Evolutionary conservation across 106 monocot species (phyloP), one percentile per base, ranked within the genome.

Genomic region (Dioscorea alata): DNA sequence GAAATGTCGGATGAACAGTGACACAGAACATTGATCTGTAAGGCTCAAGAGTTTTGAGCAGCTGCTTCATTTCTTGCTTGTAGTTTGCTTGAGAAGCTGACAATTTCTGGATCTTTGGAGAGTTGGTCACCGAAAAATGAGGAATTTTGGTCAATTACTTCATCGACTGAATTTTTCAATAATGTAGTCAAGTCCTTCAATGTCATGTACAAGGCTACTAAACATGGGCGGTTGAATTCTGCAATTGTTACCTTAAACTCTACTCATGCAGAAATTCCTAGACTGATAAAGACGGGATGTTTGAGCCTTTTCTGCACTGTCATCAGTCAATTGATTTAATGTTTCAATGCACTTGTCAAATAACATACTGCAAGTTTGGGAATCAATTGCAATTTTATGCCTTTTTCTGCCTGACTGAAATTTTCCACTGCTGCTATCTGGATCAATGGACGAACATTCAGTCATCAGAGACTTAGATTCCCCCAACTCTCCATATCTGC

Each of bases 381-480:
- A 48, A 23, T 33, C 67, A 25, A 66, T n/a, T 65, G 20, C 69
- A 70, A 15, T 31, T 70, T 72, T 85, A 31, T 69, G 71, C 67
- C 78, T 89, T 87, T 87, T 85, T 33, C 52, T 78, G 23, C 74
- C 69, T 3, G 78, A 67, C 12, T 81, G 79, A 12, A 82, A 22
- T 33, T 79, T 83, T 61, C 60, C 69, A 68, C 86, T 86, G 69
- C 70, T 90, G 28, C 79, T 74, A 74, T 90, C 90, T 50, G 92
- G 90, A 71, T 76, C 90, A 4, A 87, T 63, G 52, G 99, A 99
- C 13, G 89, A 93, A 54, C 83, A 89, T 10, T 92, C 90, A 42
- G 99, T 99, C 84, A 88, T 99, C 33, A 83, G 89, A 65, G 99
- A 99, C 75, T 85, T 92, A 49, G 89, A 93, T 60, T 93, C 99